These are phyloP conservation scores for Fusarium bactridioides DNA, from an alignment of 2,329 filamentous ascomycete genomes.

Conservation along the genomic window DNA sequence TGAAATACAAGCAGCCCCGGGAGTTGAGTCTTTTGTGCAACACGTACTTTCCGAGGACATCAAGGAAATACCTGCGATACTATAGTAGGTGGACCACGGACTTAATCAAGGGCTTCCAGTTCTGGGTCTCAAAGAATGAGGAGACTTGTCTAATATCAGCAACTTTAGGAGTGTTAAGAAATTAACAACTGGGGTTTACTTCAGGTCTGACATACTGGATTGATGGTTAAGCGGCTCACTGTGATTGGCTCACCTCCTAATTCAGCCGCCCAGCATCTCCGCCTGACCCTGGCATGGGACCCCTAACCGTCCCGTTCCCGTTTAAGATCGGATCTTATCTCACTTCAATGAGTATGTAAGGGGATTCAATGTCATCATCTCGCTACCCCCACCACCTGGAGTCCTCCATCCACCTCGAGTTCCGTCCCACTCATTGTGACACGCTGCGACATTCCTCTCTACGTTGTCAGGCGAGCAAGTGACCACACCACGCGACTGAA, in stretches of 20 bases:
- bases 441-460: not conserved
- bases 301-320: slow-evolving; percentile 18
- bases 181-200: not conserved
- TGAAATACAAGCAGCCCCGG: too few relatives aligned
- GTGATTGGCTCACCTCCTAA: slow-evolving; percentile 3
- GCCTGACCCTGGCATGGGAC: slow-evolving; percentile 33
- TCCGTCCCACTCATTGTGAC: slow-evolving; percentile 1
- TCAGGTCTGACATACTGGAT: not conserved
- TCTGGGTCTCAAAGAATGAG: not conserved
- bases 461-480: not conserved
- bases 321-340: slow-evolving; percentile 29
- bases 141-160: not conserved
- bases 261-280: slow-evolving; percentile 2
- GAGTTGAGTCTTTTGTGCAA: not conserved
- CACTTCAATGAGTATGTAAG: not conserved
- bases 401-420: slow-evolving; percentile 7
- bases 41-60: not conserved
- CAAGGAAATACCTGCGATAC: not conserved
- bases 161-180: not conserved
- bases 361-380: slow-evolving; percentile 21
- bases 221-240: not conserved
- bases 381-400: slow-evolving; percentile 7
- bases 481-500: slow-evolving; percentile 23
- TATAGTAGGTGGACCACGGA: not conserved
- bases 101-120: not conserved